These are phyloP conservation scores for Suhomyces yuchorum DNA, from an alignment of 1,139 yeast species.

Conservation along the genomic window DNA sequence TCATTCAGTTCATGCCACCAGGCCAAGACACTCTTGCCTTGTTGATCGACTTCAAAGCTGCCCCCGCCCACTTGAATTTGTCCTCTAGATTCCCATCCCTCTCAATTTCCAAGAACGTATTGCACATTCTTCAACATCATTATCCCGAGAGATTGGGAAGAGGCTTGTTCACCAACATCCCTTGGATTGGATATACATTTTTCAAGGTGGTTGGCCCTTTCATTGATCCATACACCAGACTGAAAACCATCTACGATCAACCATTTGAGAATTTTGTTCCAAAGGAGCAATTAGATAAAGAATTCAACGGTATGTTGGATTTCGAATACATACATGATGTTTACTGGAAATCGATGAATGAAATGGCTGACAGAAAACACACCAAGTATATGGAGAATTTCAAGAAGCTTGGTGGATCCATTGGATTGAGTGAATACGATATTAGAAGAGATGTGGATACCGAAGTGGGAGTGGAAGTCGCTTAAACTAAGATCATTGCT, in stretches of 20 bases:
- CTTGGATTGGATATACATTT: slow-evolving; percentile 52
- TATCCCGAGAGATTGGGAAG: slow-evolving; percentile 58
- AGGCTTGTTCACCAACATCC: slow-evolving; percentile 50
- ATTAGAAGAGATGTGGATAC: slow-evolving; percentile 9
- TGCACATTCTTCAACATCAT: slow-evolving; percentile 87
- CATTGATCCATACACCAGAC: slow-evolving; percentile 52
- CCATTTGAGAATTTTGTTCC: slow-evolving; percentile 52
- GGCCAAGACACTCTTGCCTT: slow-evolving; percentile 93
- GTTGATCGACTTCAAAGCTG: slow-evolving; percentile 82
- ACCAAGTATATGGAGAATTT: slow-evolving; percentile 40
- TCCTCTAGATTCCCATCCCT: slow-evolving; percentile 48
- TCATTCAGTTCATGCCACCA: slow-evolving; percentile 90
- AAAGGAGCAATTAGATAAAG: slow-evolving; percentile 47
- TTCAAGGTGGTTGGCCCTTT: slow-evolving; percentile 51
- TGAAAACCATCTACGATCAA: slow-evolving; percentile 51
- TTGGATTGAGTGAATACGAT: slow-evolving; percentile 50
- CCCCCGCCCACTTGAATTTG: slow-evolving; percentile 43
- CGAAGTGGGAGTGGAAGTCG: neutral
- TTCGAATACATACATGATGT: slow-evolving; percentile 46
- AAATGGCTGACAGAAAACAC: slow-evolving; percentile 41
- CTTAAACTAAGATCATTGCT: neutral
- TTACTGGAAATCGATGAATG: slow-evolving; percentile 48
- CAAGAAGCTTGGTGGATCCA: slow-evolving; percentile 39
- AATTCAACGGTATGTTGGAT: slow-evolving; percentile 46
- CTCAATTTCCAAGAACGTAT: slow-evolving; percentile 63